phyloP scores from a whole-genome alignment of 2,329 filamentous ascomycete genomes.

The Epichloe brachyelytri region DNA sequence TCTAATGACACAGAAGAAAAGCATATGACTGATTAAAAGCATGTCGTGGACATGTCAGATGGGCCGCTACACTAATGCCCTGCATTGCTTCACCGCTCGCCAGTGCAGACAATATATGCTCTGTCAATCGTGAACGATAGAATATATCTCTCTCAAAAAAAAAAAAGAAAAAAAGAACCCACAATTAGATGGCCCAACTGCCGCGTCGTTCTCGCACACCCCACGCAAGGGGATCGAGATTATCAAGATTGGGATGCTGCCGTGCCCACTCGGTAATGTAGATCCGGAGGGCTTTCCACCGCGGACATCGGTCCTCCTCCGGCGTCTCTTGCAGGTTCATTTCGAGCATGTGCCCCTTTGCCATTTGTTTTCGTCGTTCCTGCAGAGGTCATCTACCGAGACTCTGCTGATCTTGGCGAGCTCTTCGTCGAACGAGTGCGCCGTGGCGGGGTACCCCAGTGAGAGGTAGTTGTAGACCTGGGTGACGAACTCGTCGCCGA shows the following conservation, averaged over 20 bases:
- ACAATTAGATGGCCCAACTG: constrained; percentile 54
- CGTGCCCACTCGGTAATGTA: constrained; percentile 87
- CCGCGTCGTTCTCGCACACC: constrained; percentile 53
- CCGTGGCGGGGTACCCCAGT: constrained; percentile 78
- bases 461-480: constrained; percentile 97
- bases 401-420: constrained; percentile 69
- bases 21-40: too few relatives aligned
- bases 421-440: constrained; percentile 72
- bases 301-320: constrained; percentile 43
- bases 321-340: constrained; percentile 31
- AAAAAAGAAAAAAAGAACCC: background rate
- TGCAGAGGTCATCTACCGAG: constrained; percentile 51
- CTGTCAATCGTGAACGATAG: background rate
- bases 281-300: constrained; percentile 71
- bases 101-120: background rate
- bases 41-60: too few relatives aligned
- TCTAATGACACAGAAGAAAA: too few relatives aligned
- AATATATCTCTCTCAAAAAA: background rate
- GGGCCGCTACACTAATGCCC: too few relatives aligned
- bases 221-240: constrained; percentile 49
- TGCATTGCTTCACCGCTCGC: too few relatives aligned
- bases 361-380: constrained; percentile 51
- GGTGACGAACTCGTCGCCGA: constrained; percentile 73
- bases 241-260: constrained; percentile 65
- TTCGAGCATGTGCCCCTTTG: constrained; percentile 61